Base-by-base conservation (phyloP, 2,329 filamentous ascomycete species). In the Aureobasidium vineae region DNA sequence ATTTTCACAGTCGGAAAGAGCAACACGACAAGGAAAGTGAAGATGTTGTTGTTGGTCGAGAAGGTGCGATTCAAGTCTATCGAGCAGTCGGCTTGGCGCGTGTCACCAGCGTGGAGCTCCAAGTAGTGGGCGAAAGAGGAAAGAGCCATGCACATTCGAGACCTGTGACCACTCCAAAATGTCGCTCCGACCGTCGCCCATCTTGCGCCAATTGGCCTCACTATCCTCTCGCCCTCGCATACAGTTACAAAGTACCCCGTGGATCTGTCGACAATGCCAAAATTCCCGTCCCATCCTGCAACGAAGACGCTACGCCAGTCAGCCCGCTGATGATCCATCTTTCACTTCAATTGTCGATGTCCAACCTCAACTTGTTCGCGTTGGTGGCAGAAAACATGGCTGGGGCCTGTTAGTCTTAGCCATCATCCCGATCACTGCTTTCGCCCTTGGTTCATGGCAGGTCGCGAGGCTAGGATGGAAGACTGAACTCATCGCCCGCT, bases 381-480 rank as follows among this genome's bases (percentile, higher is more conserved):
- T 60, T 7, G 81, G 87, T 0, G 88, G 90, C 59, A 84, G 86
- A 71, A 85, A 84, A 68, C 92, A 97, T 81, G 91, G 91, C 0
- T 88, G 88, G 0, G 92, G 92, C 0, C 83, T 97, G 11, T 86
- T 95, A 41, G 82, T 97, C 68, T 85, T 97, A 13, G 91, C 91
- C 47, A 79, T 96, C 63, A 98, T 99, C 73, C 95, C 95, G 57
- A 79, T 97, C 68, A 97, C 93, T 1, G 92, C 95, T 13, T 97
- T 99, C 77, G 82, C 83, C 65, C 87, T 99, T 19, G 95, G 95
- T 36, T 91, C 91, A 70, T 99, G 95, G 95, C 95, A 99, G 77
- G 90, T 99, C 64, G 87, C 96, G 77, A 90, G 95, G 13, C 85
- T 99, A 1, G 87, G 88, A 67, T 97, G 94, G 93, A 99, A 99